Evolutionary conservation across 805 yeast genomes (phyloP).

Genomic region (Teunomyces panamensis): DNA sequence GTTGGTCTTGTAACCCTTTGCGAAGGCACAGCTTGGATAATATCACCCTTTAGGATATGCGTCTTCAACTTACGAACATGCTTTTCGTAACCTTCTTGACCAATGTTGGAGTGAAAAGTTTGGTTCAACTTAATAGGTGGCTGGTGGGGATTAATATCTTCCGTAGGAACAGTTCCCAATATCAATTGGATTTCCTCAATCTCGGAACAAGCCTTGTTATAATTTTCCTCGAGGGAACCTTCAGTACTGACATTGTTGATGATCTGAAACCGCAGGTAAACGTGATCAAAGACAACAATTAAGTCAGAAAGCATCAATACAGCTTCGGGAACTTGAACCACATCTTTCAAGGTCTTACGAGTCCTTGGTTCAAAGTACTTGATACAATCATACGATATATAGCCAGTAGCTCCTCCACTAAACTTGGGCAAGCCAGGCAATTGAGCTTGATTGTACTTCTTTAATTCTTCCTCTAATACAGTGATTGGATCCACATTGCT

Average conservation of each 20-base stretch:
- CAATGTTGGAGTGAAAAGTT: slow-evolving; percentile 81
- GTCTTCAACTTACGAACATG: slow-evolving; percentile 74
- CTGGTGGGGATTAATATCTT: slow-evolving; percentile 64
- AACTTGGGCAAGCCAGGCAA: slow-evolving; percentile 79
- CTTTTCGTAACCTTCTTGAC: slow-evolving; percentile 86
- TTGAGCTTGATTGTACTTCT: slow-evolving; percentile 61
- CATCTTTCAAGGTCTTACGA: slow-evolving; percentile 68
- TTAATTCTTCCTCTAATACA: slow-evolving; percentile 71
- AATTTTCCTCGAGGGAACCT: slow-evolving; percentile 33
- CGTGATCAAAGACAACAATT: slow-evolving; percentile 90
- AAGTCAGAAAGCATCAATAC: slow-evolving; percentile 88
- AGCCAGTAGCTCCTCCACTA: slow-evolving; percentile 97
- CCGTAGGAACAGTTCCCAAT: slow-evolving; percentile 43
- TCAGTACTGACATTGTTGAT: slow-evolving; percentile 66
- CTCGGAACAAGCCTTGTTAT: slow-evolving; percentile 51
- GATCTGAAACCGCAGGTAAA: slow-evolving; percentile 87
- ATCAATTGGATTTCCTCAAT: slow-evolving; percentile 55
- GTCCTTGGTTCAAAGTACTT: slow-evolving; percentile 96
- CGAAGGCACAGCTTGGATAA: slow-evolving; percentile 97
- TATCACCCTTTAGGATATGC: slow-evolving; percentile 88
- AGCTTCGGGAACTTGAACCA: slow-evolving; percentile 85
- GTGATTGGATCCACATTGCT: slow-evolving; percentile 75
- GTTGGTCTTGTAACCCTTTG: slow-evolving; percentile 97
- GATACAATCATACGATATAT: slow-evolving; percentile 93
- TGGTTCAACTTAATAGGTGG: slow-evolving; percentile 65